These are phyloP conservation scores for Penicillium sp. DNA, from an alignment of 2,329 filamentous ascomycete genomes.

Conservation along the genomic window DNA sequence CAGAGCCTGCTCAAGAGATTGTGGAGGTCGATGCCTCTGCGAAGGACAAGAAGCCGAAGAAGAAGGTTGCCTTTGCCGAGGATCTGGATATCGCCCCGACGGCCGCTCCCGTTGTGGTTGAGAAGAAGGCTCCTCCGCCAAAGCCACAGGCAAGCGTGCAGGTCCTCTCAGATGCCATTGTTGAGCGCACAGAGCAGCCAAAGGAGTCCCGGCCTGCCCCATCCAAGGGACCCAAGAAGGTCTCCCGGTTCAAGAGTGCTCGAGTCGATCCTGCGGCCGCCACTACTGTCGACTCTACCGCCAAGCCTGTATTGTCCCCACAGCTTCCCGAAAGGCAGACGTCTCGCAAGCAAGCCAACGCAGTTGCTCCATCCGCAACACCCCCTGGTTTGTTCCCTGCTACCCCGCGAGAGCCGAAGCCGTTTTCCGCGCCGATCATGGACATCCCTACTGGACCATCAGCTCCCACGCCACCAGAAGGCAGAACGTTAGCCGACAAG, in stretches of 20 bases:
- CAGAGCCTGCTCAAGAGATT: conserved; percentile 15
- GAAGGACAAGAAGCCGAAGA: conserved; percentile 47
- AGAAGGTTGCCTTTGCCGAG: conserved; percentile 79
- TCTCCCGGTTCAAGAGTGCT: conserved; percentile 49
- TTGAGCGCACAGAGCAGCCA: conserved; percentile 42
- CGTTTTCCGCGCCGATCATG: conserved; percentile 42
- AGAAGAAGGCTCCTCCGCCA: conserved; percentile 32
- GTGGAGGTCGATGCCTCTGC: not conserved
- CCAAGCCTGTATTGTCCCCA: conserved; percentile 19
- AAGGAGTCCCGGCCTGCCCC: conserved; percentile 20
- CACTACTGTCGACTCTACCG: not conserved
- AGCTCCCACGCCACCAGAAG: conserved; percentile 42
- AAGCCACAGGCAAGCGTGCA: conserved; percentile 30
- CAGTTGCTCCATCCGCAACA: conserved; percentile 22
- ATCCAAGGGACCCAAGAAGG: conserved; percentile 38
- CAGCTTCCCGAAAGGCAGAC: conserved; percentile 22
- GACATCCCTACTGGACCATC: conserved; percentile 24
- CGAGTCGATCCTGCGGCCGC: conserved; percentile 16
- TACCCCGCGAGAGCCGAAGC: conserved; percentile 39
- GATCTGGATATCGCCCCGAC: conserved; percentile 68
- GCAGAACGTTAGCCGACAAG: conserved; percentile 60
- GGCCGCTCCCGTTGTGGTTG: conserved; percentile 32
- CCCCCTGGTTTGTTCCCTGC: conserved; percentile 42
- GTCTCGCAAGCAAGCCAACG: conserved; percentile 25
- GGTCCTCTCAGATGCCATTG: conserved; percentile 46